Base-by-base conservation (phyloP, 768 basidiomycete species). In the Lentinula boryana region DNA sequence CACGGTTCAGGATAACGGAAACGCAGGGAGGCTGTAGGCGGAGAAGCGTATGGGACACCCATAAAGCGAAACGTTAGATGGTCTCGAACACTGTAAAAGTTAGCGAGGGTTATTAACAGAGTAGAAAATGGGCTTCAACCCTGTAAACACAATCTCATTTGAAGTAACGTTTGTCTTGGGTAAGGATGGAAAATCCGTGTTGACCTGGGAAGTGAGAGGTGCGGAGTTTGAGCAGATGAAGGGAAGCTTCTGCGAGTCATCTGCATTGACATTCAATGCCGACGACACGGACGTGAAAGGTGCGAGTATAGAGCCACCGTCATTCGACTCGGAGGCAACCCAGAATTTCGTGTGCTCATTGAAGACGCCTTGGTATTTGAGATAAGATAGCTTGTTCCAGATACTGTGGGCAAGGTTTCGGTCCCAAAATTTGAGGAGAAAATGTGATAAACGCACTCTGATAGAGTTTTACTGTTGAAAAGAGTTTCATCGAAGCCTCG, bases 11-110 rank as follows among this genome's bases (percentile, higher is more conserved):
- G 73, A 62, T 79, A 74, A 32, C 70, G 69, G 64, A 73, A 78
- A 12, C 77, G 71, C 44, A 70, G 49, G 16, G 63, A 58, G 4
- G 63, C 65, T 6, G 63, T 56, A 1, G 74, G 74, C 8, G 72
- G 71, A 54, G 75, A 64, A 4, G 75, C 76, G 58, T 75, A 79
- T 0, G 74, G 76, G 40, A 80, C 71, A 15, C 78, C 77, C 43
- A 76, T 68, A 68, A 80, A 79, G 21, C 72, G 71, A 68, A 80
- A 78, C 8, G 72, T 73, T 3, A 72, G 67, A 48, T 72, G 72
- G 61, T 78, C 77, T 13, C 76, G 75, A 54, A 71, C 74, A 8
- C 76, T 78, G 55, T 6, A 53, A 5, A 33, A 15, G 27, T 43
- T 13, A 60, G 35, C 31, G 15, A 10, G 23, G 36, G 12, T 10